A percentile compares a stretch with the other conserved stretches of the same genome.
Conservation (phyloP, 2,329 filamentous ascomycete genomes). For the Sclerotinia spermophila region DNA sequence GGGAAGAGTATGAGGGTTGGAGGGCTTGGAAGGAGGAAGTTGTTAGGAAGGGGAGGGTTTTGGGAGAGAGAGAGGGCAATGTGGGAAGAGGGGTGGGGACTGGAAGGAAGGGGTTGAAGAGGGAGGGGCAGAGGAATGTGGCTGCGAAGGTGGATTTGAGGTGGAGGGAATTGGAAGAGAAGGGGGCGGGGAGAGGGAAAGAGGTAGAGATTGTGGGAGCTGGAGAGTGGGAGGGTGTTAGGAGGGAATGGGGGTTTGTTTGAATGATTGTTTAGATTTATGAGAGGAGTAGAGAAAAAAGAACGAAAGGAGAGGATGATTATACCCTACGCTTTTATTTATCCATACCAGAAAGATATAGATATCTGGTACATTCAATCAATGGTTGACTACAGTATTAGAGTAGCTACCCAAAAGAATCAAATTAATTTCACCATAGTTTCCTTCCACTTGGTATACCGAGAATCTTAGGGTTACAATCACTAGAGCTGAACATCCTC, state of each 20-base stretch:
- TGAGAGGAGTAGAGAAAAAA: not conserved
- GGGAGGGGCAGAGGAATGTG: slow-evolving; percentile 18
- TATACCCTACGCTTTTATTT: slow-evolving; percentile 4
- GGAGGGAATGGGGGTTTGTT: slow-evolving; percentile 34
- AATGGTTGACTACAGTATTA: not conserved
- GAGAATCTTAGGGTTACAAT: not conserved
- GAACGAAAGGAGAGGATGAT: slow-evolving; percentile 1
- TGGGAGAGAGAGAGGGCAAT: slow-evolving; percentile 36
- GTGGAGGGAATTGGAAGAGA: slow-evolving; percentile 31
- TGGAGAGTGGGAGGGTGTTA: slow-evolving; percentile 35
- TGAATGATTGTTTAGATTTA: slow-evolving; percentile 20
- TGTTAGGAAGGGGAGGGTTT: slow-evolving; percentile 48
- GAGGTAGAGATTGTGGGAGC: slow-evolving; percentile 35
- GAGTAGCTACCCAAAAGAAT: not conserved
- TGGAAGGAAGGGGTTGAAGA: slow-evolving; percentile 21
- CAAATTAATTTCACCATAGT: not conserved
- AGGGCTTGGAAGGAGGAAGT: slow-evolving; percentile 55
- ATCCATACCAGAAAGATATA: not conserved
- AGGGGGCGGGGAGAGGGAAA: slow-evolving; percentile 27
- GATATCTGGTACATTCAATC: not conserved
- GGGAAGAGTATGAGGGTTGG: slow-evolving; percentile 63
- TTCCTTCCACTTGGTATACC: no score
- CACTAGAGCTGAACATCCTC: not conserved
- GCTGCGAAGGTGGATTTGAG: slow-evolving; percentile 32
- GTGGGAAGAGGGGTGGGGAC: slow-evolving; percentile 23